These are phyloP conservation scores for Pseudozyma thailandica DNA, from an alignment of 1,284 basidiomycete species.

Conservation along the genomic window DNA sequence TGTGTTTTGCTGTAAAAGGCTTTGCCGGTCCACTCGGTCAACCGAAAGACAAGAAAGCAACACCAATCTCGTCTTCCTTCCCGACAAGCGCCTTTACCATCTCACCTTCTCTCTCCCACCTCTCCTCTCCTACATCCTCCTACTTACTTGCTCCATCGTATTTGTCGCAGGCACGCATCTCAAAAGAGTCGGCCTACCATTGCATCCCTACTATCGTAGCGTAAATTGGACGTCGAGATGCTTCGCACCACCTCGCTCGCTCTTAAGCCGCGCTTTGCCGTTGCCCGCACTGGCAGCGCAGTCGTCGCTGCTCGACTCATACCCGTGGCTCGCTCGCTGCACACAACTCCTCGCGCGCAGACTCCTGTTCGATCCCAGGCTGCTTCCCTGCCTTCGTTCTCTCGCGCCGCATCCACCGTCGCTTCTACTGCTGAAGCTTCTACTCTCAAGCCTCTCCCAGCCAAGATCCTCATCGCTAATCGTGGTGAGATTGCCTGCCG, in stretches of 20 bases:
- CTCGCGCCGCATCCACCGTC: slow-evolving; percentile 10
- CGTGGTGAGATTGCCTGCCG: slow-evolving; percentile 95
- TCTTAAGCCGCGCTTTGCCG: slow-evolving; percentile 19
- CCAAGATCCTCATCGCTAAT: slow-evolving; percentile 63
- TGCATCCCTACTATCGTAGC: no score
- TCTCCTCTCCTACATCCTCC: neutral
- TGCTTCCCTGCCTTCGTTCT: neutral
- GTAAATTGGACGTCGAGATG: slow-evolving; percentile 3
- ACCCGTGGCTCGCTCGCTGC: slow-evolving; percentile 6
- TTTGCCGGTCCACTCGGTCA: no score
- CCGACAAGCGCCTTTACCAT: neutral
- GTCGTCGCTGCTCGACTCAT: slow-evolving; percentile 1
- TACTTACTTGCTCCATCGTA: neutral
- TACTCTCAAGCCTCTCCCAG: slow-evolving; percentile 39
- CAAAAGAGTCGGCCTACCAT: no score
- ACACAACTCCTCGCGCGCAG: neutral
- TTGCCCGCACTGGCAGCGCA: neutral
- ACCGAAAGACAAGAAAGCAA: no score
- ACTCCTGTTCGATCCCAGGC: neutral
- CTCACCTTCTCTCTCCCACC: neutral
- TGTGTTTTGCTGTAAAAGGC: no score
- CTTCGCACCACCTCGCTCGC: slow-evolving; percentile 11
- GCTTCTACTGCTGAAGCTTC: neutral
- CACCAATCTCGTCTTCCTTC: no score
- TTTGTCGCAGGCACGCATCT: no score